These are phyloP conservation scores for Pseudotsuga menziesii DNA, from an alignment of 75 land plant species.

Conservation along the genomic window DNA sequence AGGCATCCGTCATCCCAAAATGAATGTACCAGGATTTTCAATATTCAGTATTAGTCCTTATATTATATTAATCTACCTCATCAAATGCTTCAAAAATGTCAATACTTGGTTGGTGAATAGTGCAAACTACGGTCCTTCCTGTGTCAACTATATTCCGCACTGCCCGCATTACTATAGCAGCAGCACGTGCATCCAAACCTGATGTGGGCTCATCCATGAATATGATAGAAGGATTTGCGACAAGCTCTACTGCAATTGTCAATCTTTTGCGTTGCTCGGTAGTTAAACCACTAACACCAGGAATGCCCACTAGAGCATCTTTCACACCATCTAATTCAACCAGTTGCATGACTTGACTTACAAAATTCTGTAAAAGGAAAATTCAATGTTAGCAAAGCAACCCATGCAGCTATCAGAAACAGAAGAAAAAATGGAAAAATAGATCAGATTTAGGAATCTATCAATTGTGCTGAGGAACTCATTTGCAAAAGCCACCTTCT, in stretches of 20 bases:
- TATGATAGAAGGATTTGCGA: constrained; percentile 12
- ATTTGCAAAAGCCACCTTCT: constrained; percentile 4
- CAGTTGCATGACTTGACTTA: constrained; percentile 17
- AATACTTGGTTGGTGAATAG: constrained; percentile 12
- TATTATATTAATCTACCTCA: constrained; percentile 12
- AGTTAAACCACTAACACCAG: constrained; percentile 19
- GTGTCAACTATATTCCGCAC: constrained; percentile 22
- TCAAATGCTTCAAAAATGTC: constrained; percentile 29
- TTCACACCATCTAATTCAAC: constrained; percentile 14
- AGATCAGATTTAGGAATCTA: too few species aligned
- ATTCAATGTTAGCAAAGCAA: neutral
- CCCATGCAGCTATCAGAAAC: too few species aligned
- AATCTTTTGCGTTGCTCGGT: constrained; percentile 25
- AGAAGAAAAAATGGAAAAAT: too few species aligned
- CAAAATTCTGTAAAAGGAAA: constrained; percentile 15
- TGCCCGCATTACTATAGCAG: constrained; percentile 23
- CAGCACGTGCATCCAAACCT: constrained; percentile 24
- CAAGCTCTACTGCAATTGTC: constrained; percentile 17
- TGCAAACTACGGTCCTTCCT: neutral
- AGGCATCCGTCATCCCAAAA: neutral
- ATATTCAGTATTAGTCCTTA: neutral
- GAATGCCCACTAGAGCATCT: constrained; percentile 25
- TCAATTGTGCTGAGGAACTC: too few species aligned
- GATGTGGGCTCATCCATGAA: constrained; percentile 22
- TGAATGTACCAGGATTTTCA: neutral